Percentiles rank a stretch among this genome's conserved stretches.
Conservation (phyloP, 169 alveolate species). For the Plasmodium adleri region DNA sequence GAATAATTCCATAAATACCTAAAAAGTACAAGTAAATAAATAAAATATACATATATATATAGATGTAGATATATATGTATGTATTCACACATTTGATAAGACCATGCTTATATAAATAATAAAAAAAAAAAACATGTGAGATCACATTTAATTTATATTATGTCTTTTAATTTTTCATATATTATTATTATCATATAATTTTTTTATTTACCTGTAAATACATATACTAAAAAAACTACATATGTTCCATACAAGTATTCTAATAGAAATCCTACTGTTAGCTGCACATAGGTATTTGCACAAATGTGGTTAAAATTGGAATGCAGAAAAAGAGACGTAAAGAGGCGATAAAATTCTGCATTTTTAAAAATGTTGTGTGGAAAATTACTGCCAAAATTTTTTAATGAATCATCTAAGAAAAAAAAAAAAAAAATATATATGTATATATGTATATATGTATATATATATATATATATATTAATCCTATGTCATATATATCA, state of each 20-base stretch:
- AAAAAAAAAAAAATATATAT: background rate
- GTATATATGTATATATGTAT: background rate
- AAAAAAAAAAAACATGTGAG: background rate
- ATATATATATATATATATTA: conserved; percentile 4
- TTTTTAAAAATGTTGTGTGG: conserved; percentile 65
- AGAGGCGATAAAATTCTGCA: conserved; percentile 75
- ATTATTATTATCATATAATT: too few relatives aligned
- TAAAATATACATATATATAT: background rate
- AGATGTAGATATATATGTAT: background rate
- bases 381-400: conserved; percentile 70
- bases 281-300: conserved; percentile 77
- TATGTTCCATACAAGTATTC: conserved; percentile 76
- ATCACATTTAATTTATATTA: too few relatives aligned
- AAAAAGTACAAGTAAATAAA: conserved; percentile 21
- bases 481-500: background rate
- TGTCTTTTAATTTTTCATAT: background rate
- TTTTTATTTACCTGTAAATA: conserved; percentile 63
- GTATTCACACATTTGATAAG: background rate
- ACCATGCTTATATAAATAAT: background rate
- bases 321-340: conserved; percentile 70
- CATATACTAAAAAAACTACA: conserved; percentile 74
- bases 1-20: conserved; percentile 75
- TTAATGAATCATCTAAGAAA: conserved; percentile 69
- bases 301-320: conserved; percentile 77
- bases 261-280: conserved; percentile 75